Base-by-base conservation (phyloP, 2,329 filamentous ascomycete genomes). In the Pseudocercospora pini-densiflorae region DNA sequence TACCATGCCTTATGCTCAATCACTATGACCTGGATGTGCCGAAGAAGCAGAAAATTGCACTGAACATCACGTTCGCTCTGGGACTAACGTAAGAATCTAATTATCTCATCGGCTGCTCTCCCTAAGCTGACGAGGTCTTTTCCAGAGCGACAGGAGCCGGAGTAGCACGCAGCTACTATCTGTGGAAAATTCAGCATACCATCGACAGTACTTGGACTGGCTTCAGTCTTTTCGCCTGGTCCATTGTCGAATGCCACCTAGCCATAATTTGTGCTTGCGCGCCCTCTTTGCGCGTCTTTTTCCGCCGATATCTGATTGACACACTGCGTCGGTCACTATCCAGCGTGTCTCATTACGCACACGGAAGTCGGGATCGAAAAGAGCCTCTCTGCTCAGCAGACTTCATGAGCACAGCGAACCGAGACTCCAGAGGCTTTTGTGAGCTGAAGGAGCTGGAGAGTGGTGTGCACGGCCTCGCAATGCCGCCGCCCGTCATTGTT, bases 201-300 rank as follows among this genome's bases (percentile, higher is more conserved):
- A 60, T 62, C 60, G 74, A 76, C 57, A 68, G 67, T 3, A 69
- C 62, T 16, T 75, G 73, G 74, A 63, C 59, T 0, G 73, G 73
- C 29, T 76, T 73, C 60, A 58, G 70, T 31, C 68, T 75, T 51
- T 73, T 73, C 68, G 67, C 70, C 47, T 76, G 73, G 73, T 71
- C 70, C 4, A 40, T 73, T 12, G 62, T 76, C 31, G 75, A 77
- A 62, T 68, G 68, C 19, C 74, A 76, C 23, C 67, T 76, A 1
- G 74, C 71, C 27, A 73, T 77, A 43, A 75, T 77, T 62, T 76
- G 74, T 60, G 73, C 75, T 2, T 75, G 74, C 57, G 71, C 73
- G 8, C 75, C 75, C 0, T 71, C 70, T 1, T 59, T 75, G 4
- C 72, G 75, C 10, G 74, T 71, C 5, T 72, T 77, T 65, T 72